Evolutionary conservation across 2,329 filamentous ascomycete species (phyloP).

Genomic region (Xylaria sp.): DNA sequence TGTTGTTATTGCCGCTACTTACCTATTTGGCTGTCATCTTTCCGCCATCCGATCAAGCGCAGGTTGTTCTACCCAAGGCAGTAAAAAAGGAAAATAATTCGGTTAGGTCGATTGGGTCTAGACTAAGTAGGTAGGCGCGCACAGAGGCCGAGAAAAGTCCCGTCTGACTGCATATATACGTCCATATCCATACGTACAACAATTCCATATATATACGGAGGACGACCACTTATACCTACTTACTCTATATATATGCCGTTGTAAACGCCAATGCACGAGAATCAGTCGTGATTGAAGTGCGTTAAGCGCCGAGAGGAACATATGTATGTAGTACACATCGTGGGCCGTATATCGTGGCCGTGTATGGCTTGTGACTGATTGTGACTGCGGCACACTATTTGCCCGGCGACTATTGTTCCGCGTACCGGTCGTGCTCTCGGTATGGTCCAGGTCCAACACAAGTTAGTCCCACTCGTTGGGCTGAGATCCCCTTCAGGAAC

Average conservation of each 20-base stretch:
- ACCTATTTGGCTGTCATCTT: background rate
- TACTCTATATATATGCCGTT: too few species aligned
- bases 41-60: background rate
- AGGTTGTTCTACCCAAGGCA: background rate
- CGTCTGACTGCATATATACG: slow-evolving; percentile 2
- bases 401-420: slow-evolving; percentile 4
- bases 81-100: background rate
- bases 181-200: background rate
- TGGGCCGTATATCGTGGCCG: too few species aligned
- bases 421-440: background rate
- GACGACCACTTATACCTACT: background rate
- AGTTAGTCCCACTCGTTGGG: background rate
- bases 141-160: slow-evolving; percentile 1
- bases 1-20: background rate
- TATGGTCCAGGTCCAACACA: background rate
- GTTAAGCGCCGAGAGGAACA: background rate
- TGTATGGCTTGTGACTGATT: background rate
- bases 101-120: background rate
- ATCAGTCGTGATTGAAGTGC: background rate
- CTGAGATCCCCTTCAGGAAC: too few species aligned
- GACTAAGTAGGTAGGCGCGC: background rate
- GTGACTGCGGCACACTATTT: background rate
- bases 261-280: background rate
- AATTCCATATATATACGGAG: background rate
- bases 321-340: background rate